Base-by-base conservation (phyloP, 2,329 filamentous ascomycete species). In the Aspergillus ochraceoroseus region DNA sequence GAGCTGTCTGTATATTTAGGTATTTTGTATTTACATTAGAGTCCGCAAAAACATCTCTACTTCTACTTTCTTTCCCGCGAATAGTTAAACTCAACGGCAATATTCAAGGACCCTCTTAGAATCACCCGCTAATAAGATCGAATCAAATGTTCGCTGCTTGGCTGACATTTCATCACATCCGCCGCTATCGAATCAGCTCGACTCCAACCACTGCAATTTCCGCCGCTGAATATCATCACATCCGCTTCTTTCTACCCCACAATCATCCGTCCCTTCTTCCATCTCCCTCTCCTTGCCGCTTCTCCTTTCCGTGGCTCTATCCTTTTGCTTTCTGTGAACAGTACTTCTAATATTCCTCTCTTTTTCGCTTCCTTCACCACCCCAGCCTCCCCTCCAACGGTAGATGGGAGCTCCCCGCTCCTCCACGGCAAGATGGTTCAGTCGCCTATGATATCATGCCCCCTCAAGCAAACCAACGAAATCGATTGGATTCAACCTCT, bases 401-500 rank as follows among this genome's bases (percentile, higher is more conserved):
- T 48, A 48, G 51, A 63, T 62, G 58, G 59, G 63, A 63, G 62
- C 61, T 54, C 48, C 50, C 48, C 40, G 61, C 61, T 63, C 61
- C 61, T 57, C 38, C 47, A 44, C 46, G 53, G 48, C 60, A 68
- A 55, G 48, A 88, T 87, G 83, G 77, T 85, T 65, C 85, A 94
- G 72, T 82, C 87, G 53, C 89, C 89, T 48, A 96, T 96, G 90
- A 83, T 96, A 57, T 94, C 88, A 57, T 83, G 83, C 76, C 90
- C 90, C 63, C 77, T 95, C 59, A 96, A 83, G 70, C 78, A 81
- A 65, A 98, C 92, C 51, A 95, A 89, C 75, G 92, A 98, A 73
- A 94, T 98, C 63, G 92, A 98, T 76, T 98, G 92, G 92, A 77
- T 96, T 51, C 75, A 77, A 32, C 92, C 92, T 32, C 76, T 98